Conservation (phyloP, 148 eudicot species). For the Limonium bicolor region DNA sequence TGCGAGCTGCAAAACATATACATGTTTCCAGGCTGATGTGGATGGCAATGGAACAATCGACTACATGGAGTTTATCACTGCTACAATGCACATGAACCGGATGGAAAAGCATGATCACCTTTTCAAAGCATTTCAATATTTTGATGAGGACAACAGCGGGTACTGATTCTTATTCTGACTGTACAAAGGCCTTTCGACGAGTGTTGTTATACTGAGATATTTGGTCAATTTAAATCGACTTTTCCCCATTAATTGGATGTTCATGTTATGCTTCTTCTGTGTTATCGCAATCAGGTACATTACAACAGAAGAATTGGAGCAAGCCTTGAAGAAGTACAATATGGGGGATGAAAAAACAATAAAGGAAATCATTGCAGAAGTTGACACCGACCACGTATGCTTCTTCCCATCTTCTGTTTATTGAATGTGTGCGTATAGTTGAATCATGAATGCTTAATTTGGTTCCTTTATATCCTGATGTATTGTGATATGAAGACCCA, state of each 20-base stretch:
- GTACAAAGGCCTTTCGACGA: not conserved
- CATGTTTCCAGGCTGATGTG: conserved; percentile 74
- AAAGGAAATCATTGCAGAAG: conserved; percentile 86
- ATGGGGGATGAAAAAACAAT: conserved; percentile 93
- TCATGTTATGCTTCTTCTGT: not conserved
- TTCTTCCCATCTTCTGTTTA: conserved; percentile 9
- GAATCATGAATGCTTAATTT: not conserved
- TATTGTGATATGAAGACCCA: no score
- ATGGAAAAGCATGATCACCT: conserved; percentile 86
- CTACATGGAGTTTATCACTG: conserved; percentile 89
- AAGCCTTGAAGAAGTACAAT: conserved; percentile 76
- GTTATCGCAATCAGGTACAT: conserved; percentile 42
- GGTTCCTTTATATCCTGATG: no score
- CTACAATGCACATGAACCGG: conserved; percentile 94
- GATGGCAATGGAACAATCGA: conserved; percentile 96
- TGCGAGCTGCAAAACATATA: no score
- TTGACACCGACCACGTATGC: conserved; percentile 77
- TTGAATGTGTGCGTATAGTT: not conserved
- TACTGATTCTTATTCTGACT: conserved; percentile 8
- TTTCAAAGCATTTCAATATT: conserved; percentile 75
- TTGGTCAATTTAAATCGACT: not conserved
- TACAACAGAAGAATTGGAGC: conserved; percentile 77
- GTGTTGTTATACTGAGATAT: no score
- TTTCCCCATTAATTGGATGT: not conserved
- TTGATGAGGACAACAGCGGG: conserved; percentile 98